Conservation (phyloP, 2,329 filamentous ascomycete species). For the Delphinella strobiligena region DNA sequence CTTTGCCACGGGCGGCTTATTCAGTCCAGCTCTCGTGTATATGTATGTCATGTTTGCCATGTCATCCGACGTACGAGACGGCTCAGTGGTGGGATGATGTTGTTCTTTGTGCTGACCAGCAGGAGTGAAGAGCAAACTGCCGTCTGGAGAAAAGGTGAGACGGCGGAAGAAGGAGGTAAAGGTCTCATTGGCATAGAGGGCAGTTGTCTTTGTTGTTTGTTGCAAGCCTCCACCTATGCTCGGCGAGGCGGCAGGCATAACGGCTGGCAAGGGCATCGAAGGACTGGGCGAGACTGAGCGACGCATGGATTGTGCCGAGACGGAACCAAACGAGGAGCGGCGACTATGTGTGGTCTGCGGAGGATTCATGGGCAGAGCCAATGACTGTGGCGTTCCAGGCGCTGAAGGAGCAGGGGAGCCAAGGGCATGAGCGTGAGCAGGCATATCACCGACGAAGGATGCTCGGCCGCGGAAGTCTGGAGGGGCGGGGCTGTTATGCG, state of each 20-base stretch:
- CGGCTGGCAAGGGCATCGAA: slow-evolving; percentile 83
- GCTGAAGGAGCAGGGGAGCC: slow-evolving; percentile 83
- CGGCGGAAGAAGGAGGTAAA: slow-evolving; percentile 94
- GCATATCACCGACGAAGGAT: slow-evolving; percentile 47
- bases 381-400: slow-evolving; percentile 82
- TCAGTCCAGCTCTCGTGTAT: slow-evolving; percentile 90
- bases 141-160: slow-evolving; percentile 88
- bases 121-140: slow-evolving; percentile 83
- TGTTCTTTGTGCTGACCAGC: slow-evolving; percentile 89
- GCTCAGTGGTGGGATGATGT: slow-evolving; percentile 53
- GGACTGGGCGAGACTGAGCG: slow-evolving; percentile 88
- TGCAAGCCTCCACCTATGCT: slow-evolving; percentile 50
- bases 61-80: slow-evolving; percentile 65
- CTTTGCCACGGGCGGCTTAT: slow-evolving; percentile 90
- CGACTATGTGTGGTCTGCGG: slow-evolving; percentile 84
- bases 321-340: slow-evolving; percentile 77
- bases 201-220: slow-evolving; percentile 58
- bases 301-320: slow-evolving; percentile 48
- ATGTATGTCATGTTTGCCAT: slow-evolving; percentile 97
- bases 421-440: slow-evolving; percentile 37
- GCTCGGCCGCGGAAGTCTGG: slow-evolving; percentile 63
- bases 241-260: slow-evolving; percentile 89
- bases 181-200: slow-evolving; percentile 91
- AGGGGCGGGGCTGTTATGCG: slow-evolving; percentile 83
- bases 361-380: slow-evolving; percentile 90